These are phyloP conservation scores for Centaurea solstitialis DNA, from an alignment of 129 eudicot genomes.

Conservation along the genomic window DNA sequence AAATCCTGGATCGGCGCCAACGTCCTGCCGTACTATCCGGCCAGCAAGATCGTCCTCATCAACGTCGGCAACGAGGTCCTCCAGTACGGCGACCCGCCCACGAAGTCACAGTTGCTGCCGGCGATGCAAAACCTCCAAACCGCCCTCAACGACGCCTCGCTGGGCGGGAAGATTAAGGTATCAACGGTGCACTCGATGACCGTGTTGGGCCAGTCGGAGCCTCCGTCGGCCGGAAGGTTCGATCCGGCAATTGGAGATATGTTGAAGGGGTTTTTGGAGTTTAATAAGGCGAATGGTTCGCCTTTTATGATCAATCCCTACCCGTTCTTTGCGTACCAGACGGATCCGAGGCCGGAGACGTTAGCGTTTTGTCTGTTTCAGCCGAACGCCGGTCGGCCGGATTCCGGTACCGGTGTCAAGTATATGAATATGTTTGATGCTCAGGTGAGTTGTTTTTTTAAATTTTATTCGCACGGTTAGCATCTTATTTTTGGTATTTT, in stretches of 20 bases:
- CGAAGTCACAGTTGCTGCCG: slow-evolving; percentile 55
- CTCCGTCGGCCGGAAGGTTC: slow-evolving; percentile 87
- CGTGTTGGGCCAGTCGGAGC: slow-evolving; percentile 70
- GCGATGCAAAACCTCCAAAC: slow-evolving; percentile 80
- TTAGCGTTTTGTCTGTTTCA: slow-evolving; percentile 80
- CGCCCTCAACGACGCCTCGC: slow-evolving; percentile 52
- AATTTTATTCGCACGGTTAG: slow-evolving; percentile 22
- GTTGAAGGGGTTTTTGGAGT: slow-evolving; percentile 63
- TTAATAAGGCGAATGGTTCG: slow-evolving; percentile 54
- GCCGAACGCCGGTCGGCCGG: slow-evolving; percentile 80
- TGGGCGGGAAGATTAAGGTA: slow-evolving; percentile 69
- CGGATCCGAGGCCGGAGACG: slow-evolving; percentile 75
- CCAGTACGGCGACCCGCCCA: slow-evolving; percentile 44
- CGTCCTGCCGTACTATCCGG: slow-evolving; percentile 62
- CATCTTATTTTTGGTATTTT: background rate
- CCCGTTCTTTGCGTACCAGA: slow-evolving; percentile 86
- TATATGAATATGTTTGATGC: slow-evolving; percentile 96
- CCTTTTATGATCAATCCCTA: slow-evolving; percentile 87
- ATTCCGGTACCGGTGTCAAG: slow-evolving; percentile 67
- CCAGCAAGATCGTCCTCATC: slow-evolving; percentile 57
- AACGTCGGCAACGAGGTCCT: slow-evolving; percentile 90
- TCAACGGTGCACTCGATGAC: slow-evolving; percentile 85
- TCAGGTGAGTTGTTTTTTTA: slow-evolving; percentile 56
- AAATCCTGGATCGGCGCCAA: slow-evolving; percentile 55
- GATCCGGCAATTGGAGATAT: slow-evolving; percentile 41